Conservation (phyloP, 345 rosid species). For the Hibiscus trionum region DNA sequence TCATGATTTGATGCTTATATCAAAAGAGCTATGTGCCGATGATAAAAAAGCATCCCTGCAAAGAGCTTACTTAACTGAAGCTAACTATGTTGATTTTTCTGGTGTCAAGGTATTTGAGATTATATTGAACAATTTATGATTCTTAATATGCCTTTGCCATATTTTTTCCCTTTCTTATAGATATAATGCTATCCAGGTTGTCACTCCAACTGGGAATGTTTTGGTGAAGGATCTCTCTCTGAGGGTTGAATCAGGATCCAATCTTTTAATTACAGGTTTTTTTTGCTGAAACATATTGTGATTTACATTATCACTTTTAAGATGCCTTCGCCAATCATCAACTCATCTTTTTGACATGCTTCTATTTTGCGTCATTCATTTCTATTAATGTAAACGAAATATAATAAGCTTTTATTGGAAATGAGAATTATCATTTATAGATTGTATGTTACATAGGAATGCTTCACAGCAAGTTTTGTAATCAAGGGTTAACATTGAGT, state of each 20-base stretch:
- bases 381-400: too few species aligned
- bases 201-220: slow-evolving; percentile 87
- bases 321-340: neutral
- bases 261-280: slow-evolving; percentile 88
- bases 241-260: slow-evolving; percentile 86
- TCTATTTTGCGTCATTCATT: too few species aligned
- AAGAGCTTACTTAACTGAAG: slow-evolving; percentile 78
- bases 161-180: slow-evolving; percentile 13
- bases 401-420: too few species aligned
- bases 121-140: neutral
- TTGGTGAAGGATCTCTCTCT: slow-evolving; percentile 88
- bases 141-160: neutral
- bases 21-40: slow-evolving; percentile 66
- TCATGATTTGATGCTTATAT: slow-evolving; percentile 77
- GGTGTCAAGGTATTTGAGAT: slow-evolving; percentile 72
- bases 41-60: slow-evolving; percentile 48
- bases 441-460: too few species aligned
- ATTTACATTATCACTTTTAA: neutral
- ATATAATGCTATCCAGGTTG: slow-evolving; percentile 54
- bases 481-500: too few species aligned
- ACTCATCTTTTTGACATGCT: neutral
- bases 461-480: too few species aligned
- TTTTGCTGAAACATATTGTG: slow-evolving; percentile 11
- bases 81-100: slow-evolving; percentile 83
- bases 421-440: too few species aligned